A percentile compares a stretch with the other conserved stretches of the same genome.
phyloP scores from a whole-genome alignment of 352 stramenopile species.

The Phytophthora syringae region DNA sequence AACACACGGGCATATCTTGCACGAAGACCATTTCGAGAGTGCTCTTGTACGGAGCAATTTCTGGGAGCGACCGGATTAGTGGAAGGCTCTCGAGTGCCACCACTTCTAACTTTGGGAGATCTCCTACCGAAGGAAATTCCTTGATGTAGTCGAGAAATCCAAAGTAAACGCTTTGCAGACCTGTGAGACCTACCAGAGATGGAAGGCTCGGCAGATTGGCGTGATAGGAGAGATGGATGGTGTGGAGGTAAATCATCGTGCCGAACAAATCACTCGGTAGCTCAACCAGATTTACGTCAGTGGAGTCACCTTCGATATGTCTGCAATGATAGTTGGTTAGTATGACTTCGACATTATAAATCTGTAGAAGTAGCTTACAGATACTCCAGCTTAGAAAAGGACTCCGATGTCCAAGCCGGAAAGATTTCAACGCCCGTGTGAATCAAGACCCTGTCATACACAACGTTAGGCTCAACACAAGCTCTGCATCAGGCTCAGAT shows the following conservation, averaged over 20 bases:
- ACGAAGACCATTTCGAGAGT: constrained; percentile 36
- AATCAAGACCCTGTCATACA: constrained; percentile 35
- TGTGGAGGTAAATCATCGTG: constrained; percentile 28
- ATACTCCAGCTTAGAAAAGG: constrained; percentile 43
- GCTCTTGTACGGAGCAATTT: constrained; percentile 21
- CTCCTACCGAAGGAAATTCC: constrained; percentile 7
- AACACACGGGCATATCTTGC: constrained; percentile 30
- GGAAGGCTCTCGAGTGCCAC: constrained; percentile 25
- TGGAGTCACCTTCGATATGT: constrained; percentile 35
- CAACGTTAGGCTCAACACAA: neutral
- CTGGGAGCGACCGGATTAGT: constrained; percentile 18
- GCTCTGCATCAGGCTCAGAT: neutral
- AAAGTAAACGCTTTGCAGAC: constrained; percentile 33
- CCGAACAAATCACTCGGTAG: constrained; percentile 35
- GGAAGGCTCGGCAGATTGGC: constrained; percentile 20
- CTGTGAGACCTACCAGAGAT: constrained; percentile 9
- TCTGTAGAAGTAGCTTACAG: constrained; percentile 36
- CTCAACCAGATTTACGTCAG: constrained; percentile 21
- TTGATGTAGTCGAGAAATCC: constrained; percentile 27
- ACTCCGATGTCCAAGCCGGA: constrained; percentile 27
- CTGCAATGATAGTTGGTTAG: too few relatives aligned
- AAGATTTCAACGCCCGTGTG: constrained; percentile 35
- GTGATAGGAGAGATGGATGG: constrained; percentile 37
- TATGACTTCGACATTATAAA: too few relatives aligned
- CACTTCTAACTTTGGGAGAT: constrained; percentile 27